These are phyloP conservation scores for Madurella fahalii DNA, from an alignment of 2,329 filamentous ascomycete genomes.

Conservation along the genomic window DNA sequence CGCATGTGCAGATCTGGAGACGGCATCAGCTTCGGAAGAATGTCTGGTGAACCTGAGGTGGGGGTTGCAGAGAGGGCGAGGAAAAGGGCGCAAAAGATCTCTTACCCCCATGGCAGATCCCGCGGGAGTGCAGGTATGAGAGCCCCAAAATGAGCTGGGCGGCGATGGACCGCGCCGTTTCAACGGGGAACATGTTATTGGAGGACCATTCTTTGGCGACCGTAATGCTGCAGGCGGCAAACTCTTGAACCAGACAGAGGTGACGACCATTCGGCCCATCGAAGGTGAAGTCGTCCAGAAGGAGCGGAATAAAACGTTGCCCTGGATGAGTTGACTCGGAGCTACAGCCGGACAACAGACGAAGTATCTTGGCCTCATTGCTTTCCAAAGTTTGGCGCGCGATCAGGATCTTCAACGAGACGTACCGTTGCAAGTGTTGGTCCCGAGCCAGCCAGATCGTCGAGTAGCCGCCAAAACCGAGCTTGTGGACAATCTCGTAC, in stretches of 20 bases:
- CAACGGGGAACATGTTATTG: slow-evolving; percentile 17
- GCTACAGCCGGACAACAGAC: background rate
- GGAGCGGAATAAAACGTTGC: slow-evolving; percentile 11
- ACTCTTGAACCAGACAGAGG: slow-evolving; percentile 17
- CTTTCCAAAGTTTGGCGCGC: slow-evolving; percentile 4
- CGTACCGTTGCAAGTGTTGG: slow-evolving; percentile 23
- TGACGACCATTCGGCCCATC: slow-evolving; percentile 20
- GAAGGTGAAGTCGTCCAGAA: slow-evolving; percentile 19
- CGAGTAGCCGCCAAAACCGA: slow-evolving; percentile 37
- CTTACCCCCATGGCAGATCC: slow-evolving; percentile 21
- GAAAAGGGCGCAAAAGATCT: background rate
- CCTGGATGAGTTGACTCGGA: background rate
- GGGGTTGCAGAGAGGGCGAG: too few relatives aligned
- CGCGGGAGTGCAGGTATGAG: slow-evolving; percentile 15
- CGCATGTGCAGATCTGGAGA: slow-evolving; percentile 6
- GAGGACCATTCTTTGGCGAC: background rate
- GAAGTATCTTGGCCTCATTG: slow-evolving; percentile 8
- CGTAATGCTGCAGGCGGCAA: slow-evolving; percentile 12
- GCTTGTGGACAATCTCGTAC: slow-evolving; percentile 36
- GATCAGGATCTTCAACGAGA: slow-evolving; percentile 32
- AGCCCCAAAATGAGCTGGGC: slow-evolving; percentile 20
- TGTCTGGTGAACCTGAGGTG: too few relatives aligned
- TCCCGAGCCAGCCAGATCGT: slow-evolving; percentile 41
- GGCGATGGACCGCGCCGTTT: slow-evolving; percentile 19
- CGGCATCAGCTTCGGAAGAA: background rate